Evolutionary conservation across 1,139 yeast genomes (phyloP), one percentile per base, ranked within the genome.

Genomic region (Blastobotrys elegans): DNA sequence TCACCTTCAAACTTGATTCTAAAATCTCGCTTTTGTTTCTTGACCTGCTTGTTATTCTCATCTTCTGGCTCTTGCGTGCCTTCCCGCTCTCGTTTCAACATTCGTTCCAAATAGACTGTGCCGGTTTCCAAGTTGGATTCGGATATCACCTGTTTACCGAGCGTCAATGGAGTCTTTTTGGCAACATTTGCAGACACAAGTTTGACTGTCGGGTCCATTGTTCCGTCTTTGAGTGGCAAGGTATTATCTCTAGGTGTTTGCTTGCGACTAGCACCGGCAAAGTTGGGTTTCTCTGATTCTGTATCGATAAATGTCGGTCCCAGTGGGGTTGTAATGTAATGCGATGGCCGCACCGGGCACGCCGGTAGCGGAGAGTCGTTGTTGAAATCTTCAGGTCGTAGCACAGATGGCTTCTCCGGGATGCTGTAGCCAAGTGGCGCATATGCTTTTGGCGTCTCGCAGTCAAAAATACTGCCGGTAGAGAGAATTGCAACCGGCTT

Each of bases 221-320:
- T 36, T 16, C 43, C 44, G 27, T 41, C 48, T 5, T 33, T 30
- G 11, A 22, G 21, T 20, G 26, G 13, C 29, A 43, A 33, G n/a
- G 37, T 13, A 33, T 46, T 42, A n/a, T 52, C 50, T 32, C 63
- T 48, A 6, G 47, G 32, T 8, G 54, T 47, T 16, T 53, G 54
- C 14, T 37, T 21, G 8, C 63, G 51, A 1, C 53, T 46, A 30
- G 56, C 50, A 13, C 56, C 51, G 3, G 11, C 10, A 37, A 51
- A 50, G 43, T 53, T 51, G 8, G 63, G 63, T 37, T 59, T 49
- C 40, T 55, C 52, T 14, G 51, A 44, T 48, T 61, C 66, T 2
- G 66, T 62, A 42, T 62, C 66, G 7, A 53, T 57, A 50, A 62
- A 61, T 2, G 65, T 61, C 8, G 62, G 53, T 1, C 62, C 63